Percentiles rank a stretch among this genome's conserved stretches.
phyloP scores from a whole-genome alignment of 1,284 basidiomycete species.

The Lignosus rhinocerotis region DNA sequence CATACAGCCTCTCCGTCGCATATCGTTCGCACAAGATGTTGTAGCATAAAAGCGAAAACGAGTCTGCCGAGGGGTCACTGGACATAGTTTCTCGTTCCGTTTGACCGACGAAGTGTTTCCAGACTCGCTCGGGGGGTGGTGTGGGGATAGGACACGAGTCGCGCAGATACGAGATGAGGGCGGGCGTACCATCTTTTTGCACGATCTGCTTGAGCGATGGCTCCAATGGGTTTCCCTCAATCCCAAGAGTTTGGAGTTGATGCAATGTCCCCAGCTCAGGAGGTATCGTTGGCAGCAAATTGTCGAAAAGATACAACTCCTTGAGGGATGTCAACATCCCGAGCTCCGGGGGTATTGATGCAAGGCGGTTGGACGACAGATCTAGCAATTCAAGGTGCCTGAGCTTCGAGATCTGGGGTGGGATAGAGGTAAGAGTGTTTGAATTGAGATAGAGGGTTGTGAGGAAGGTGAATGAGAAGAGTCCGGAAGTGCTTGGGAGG shows the following conservation, averaged over 20 bases:
- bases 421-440: slow-evolving; percentile 83
- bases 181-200: slow-evolving; percentile 91
- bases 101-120: slow-evolving; percentile 76
- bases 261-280: slow-evolving; percentile 89
- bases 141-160: slow-evolving; percentile 84
- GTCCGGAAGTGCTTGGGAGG: slow-evolving; percentile 77
- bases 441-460: slow-evolving; percentile 97
- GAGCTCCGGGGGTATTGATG: slow-evolving; percentile 81
- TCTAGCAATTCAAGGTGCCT: slow-evolving; percentile 90
- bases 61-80: slow-evolving; percentile 62
- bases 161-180: slow-evolving; percentile 86
- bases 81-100: slow-evolving; percentile 62
- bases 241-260: slow-evolving; percentile 90
- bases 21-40: slow-evolving; percentile 95
- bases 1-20: slow-evolving; percentile 90
- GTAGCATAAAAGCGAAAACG: slow-evolving; percentile 86
- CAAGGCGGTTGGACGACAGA: slow-evolving; percentile 87
- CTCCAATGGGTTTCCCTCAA: slow-evolving; percentile 96
- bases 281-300: slow-evolving; percentile 84
- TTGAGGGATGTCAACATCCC: slow-evolving; percentile 91
- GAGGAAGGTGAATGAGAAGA: slow-evolving; percentile 93
- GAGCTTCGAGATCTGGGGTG: slow-evolving; percentile 83
- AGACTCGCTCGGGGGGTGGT: slow-evolving; percentile 82
- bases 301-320: slow-evolving; percentile 96
- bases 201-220: slow-evolving; percentile 76